Percentiles rank a stretch among this genome's conserved stretches.
These are phyloP conservation scores for Claviceps citrina DNA, from an alignment of 2,329 filamentous ascomycete species.

Conservation along the genomic window DNA sequence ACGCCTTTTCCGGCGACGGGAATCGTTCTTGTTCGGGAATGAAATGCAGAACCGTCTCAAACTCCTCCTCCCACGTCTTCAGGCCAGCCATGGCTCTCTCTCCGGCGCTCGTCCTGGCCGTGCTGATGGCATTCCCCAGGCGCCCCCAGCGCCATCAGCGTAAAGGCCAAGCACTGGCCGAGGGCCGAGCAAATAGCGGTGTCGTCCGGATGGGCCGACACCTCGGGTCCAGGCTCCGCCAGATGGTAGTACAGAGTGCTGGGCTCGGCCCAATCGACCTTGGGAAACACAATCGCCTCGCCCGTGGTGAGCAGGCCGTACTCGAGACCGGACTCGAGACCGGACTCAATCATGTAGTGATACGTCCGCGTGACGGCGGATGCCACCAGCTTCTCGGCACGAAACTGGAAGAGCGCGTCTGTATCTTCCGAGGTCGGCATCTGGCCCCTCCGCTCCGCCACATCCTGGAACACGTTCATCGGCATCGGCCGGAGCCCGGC, in stretches of 20 bases:
- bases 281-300: neutral
- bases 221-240: neutral
- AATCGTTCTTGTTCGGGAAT: neutral
- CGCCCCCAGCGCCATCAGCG: neutral
- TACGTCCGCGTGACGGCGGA: neutral
- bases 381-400: neutral
- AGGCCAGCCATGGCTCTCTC: neutral
- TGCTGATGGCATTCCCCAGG: neutral
- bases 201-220: neutral
- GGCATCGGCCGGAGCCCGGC: constrained; percentile 24
- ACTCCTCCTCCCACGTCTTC: neutral
- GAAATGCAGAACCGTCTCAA: neutral
- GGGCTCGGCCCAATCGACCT: neutral
- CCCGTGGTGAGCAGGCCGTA: neutral
- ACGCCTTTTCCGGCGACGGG: neutral
- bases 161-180: neutral
- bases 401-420: neutral
- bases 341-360: neutral
- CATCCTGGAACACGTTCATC: constrained; percentile 25
- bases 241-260: neutral
- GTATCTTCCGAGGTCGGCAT: constrained; percentile 3
- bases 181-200: neutral
- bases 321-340: neutral
- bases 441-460: constrained; percentile 14
- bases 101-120: neutral